phyloP scores from a whole-genome alignment of 139 green algal species.

The Chloropicon primus region DNA sequence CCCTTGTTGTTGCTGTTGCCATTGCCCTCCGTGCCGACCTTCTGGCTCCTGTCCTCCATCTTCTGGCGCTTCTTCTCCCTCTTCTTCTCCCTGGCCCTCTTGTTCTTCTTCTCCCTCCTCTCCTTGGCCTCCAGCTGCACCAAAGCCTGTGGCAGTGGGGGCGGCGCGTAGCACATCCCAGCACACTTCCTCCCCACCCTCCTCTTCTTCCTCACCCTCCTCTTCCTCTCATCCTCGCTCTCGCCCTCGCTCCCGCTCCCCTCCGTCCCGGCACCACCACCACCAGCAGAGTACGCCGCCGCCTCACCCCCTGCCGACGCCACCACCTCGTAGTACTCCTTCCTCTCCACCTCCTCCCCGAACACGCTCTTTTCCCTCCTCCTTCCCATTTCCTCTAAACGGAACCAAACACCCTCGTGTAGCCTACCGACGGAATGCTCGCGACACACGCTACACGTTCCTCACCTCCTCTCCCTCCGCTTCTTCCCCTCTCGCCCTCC shows the following conservation, averaged over 20 bases:
- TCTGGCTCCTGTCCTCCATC: not conserved
- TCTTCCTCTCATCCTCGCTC: not conserved
- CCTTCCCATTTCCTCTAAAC: too few relatives aligned
- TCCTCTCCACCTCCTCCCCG: not conserved
- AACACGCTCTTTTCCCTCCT: not conserved
- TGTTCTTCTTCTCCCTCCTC: not conserved
- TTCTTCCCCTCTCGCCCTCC: too few relatives aligned
- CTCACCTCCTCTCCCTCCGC: too few relatives aligned
- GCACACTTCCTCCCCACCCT: not conserved
- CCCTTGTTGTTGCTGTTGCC: not conserved
- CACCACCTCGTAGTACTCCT: not conserved
- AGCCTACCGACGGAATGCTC: too few relatives aligned
- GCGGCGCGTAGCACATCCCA: not conserved
- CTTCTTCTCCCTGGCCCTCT: not conserved
- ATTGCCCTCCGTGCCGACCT: not conserved
- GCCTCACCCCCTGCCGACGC: not conserved
- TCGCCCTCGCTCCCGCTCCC: not conserved
- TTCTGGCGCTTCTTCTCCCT: not conserved
- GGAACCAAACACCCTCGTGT: too few relatives aligned
- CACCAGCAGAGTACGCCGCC: not conserved
- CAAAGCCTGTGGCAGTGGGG: not conserved
- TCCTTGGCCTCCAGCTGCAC: not conserved
- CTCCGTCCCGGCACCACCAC: not conserved
- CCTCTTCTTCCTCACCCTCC: not conserved
- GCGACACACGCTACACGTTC: too few relatives aligned